A percentile compares a stretch with the other conserved stretches of the same genome.
Evolutionary conservation across 371 early-diverging fungal genomes (phyloP).

Genomic region (Fennellomyces sp.): DNA sequence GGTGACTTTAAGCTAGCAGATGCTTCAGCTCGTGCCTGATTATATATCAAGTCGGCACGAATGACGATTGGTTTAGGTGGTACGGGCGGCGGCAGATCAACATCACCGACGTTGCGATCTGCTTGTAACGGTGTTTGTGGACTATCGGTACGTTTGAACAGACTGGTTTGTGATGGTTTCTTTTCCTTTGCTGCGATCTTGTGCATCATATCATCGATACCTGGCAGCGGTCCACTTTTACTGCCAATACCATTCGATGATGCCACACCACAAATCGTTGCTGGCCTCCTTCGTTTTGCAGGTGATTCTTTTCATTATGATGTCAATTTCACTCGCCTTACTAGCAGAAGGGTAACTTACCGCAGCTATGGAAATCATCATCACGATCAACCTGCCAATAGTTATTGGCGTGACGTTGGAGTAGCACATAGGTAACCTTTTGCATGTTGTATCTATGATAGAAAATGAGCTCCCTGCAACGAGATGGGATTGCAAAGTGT

Average conservation of each 20-base stretch:
- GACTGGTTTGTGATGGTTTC: slow-evolving; percentile 15
- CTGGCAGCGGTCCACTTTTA: slow-evolving; percentile 27
- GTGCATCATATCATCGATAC: slow-evolving; percentile 40
- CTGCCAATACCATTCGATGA: not conserved
- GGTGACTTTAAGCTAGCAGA: slow-evolving; percentile 14
- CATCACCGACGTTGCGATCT: slow-evolving; percentile 9
- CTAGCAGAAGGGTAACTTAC: no score
- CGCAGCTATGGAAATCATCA: slow-evolving; percentile 28
- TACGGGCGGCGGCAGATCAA: slow-evolving; percentile 37
- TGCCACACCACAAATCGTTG: slow-evolving; percentile 44
- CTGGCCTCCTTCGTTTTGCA: slow-evolving; percentile 38
- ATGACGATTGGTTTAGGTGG: slow-evolving; percentile 46
- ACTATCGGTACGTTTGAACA: slow-evolving; percentile 4
- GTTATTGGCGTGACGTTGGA: slow-evolving; percentile 45
- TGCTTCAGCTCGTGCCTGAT: slow-evolving; percentile 9
- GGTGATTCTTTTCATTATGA: slow-evolving; percentile 1
- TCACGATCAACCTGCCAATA: slow-evolving; percentile 50
- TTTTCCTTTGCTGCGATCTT: slow-evolving; percentile 36
- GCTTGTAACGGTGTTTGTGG: not conserved
- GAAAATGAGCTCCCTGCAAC: not conserved
- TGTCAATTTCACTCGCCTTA: not conserved
- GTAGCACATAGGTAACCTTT: slow-evolving; percentile 51
- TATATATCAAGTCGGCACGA: slow-evolving; percentile 30
- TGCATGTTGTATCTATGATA: slow-evolving; percentile 50
- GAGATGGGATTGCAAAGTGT: not conserved